These are phyloP conservation scores for Scenedesmus sp. DNA, from an alignment of 163 green algal genomes.

Conservation along the genomic window DNA sequence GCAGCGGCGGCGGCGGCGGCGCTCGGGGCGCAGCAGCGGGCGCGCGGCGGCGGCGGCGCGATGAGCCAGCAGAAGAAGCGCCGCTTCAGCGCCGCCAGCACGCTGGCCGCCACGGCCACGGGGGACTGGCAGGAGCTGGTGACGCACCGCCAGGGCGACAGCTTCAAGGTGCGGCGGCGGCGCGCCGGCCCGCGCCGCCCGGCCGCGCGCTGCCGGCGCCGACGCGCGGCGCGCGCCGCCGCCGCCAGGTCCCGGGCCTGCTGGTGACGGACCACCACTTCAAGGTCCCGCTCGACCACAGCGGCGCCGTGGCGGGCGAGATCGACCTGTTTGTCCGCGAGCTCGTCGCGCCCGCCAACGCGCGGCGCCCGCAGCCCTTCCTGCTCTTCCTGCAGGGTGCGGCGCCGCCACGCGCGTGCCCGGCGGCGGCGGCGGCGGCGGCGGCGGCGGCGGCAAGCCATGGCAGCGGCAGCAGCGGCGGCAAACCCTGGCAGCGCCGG, in stretches of 20 bases:
- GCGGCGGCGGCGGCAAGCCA: background rate
- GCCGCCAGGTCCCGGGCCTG: constrained; percentile 67
- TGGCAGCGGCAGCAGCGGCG: background rate
- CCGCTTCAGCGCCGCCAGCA: too few species aligned
- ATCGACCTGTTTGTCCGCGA: constrained; percentile 80
- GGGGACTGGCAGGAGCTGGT: too few species aligned
- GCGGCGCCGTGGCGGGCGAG: constrained; percentile 8
- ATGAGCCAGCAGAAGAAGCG: too few species aligned
- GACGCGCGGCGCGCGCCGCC: too few species aligned
- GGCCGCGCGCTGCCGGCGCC: too few species aligned
- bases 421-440: too few species aligned
- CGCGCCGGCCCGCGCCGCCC: background rate
- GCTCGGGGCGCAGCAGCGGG: too few species aligned
- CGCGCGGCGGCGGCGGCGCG: too few species aligned
- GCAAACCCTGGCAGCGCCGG: background rate
- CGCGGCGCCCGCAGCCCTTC: constrained; percentile 63
- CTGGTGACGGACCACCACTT: constrained; percentile 70
- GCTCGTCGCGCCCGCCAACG: constrained; percentile 51
- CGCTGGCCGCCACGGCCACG: too few species aligned
- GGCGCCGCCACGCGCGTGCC: too few species aligned
- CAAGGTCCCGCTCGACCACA: constrained; percentile 78
- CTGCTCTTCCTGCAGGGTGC: constrained; percentile 90
- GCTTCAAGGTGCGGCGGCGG: constrained; percentile 26
- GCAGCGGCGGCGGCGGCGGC: too few species aligned
- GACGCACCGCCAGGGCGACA: background rate